Evolutionary conservation across 2,329 filamentous ascomycete species (phyloP).

Genomic region (Bipolaris zeicola): DNA sequence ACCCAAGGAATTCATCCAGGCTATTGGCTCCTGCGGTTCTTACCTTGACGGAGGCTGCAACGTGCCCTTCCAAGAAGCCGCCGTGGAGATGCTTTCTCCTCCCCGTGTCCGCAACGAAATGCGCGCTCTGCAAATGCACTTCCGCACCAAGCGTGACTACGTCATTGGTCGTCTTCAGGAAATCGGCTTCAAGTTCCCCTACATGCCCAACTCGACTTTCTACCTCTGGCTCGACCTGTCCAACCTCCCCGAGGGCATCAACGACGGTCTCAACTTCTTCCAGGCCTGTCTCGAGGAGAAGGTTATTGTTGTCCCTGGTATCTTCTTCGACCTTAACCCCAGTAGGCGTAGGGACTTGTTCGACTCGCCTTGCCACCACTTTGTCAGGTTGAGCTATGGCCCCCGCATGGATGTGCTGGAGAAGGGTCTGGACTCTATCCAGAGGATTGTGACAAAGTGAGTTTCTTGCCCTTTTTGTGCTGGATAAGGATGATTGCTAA

Average conservation of each 20-base stretch:
- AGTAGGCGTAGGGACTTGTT: conserved; percentile 88
- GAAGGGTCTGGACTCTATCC: conserved; percentile 49
- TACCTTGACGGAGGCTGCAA: conserved; percentile 95
- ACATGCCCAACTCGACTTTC: conserved; percentile 89
- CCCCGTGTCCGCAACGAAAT: conserved; percentile 81
- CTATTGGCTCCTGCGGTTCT: conserved; percentile 88
- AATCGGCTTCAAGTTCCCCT: conserved; percentile 83
- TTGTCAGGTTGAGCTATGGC: conserved; percentile 50
- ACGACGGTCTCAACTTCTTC: conserved; percentile 96
- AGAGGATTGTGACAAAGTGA: conserved; percentile 49
- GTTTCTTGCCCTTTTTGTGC: conserved; percentile 12
- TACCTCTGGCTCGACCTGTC: conserved; percentile 79
- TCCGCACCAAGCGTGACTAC: conserved; percentile 91
- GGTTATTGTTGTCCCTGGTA: conserved; percentile 94
- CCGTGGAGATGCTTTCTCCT: conserved; percentile 91
- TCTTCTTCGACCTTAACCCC: conserved; percentile 97
- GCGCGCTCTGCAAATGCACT: conserved; percentile 85
- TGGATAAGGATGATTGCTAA: background rate
- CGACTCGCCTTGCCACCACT: conserved; percentile 84
- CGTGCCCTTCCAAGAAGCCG: conserved; percentile 93
- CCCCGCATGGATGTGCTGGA: conserved; percentile 49
- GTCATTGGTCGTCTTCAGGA: conserved; percentile 77
- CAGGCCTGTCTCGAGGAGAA: conserved; percentile 90
- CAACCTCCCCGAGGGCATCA: conserved; percentile 76
- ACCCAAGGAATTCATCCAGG: conserved; percentile 94